Conservation (phyloP, 2,329 filamentous ascomycete species). For the Mycosphaerella sp. region DNA sequence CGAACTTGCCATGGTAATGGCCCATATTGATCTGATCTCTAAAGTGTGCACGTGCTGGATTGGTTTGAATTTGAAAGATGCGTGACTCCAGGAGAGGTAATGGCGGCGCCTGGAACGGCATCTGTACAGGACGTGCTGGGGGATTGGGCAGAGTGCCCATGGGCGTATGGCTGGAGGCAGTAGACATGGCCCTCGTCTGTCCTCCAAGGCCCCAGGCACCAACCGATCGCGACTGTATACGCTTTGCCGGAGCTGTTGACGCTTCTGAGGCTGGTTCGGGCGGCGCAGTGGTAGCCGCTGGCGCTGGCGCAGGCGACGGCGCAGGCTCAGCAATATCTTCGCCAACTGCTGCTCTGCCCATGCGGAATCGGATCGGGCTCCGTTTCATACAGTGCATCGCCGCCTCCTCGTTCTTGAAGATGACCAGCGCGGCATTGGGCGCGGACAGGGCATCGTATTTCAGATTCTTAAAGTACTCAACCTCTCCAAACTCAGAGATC, state of each 20-base stretch:
- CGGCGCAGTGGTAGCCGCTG: conserved; percentile 1
- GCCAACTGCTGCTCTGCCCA: conserved; percentile 28
- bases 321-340: conserved; percentile 9
- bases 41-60: conserved; percentile 37
- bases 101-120: conserved; percentile 18
- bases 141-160: conserved; percentile 11
- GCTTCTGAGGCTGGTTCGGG: neutral
- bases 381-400: conserved; percentile 40
- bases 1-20: conserved; percentile 31
- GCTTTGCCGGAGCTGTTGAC: neutral
- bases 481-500: conserved; percentile 45
- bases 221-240: neutral
- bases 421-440: conserved; percentile 42
- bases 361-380: conserved; percentile 44
- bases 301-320: neutral
- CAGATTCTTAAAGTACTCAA: conserved; percentile 45
- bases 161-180: conserved; percentile 8
- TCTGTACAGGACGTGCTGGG: conserved; percentile 7
- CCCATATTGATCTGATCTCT: conserved; percentile 38
- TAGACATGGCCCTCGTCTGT: conserved; percentile 19
- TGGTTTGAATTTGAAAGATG: conserved; percentile 40
- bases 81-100: conserved; percentile 19
- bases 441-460: conserved; percentile 42
- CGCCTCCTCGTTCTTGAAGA: conserved; percentile 40
- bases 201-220: conserved; percentile 12